phyloP scores from a whole-genome alignment of 768 basidiomycete genomes.

The Leccinum variicolor region DNA sequence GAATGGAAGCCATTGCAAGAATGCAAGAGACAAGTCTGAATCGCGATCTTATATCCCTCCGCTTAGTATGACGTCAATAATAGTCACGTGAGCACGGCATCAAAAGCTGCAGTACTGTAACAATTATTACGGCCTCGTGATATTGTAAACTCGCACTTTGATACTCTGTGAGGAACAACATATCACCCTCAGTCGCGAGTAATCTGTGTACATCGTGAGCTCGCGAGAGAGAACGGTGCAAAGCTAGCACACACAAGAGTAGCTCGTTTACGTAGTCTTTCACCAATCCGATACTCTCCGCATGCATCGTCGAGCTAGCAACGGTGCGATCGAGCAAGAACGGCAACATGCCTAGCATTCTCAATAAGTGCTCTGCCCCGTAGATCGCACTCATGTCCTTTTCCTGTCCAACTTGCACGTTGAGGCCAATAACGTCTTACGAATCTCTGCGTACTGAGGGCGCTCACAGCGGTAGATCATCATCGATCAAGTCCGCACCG shows the following conservation, averaged over 20 bases:
- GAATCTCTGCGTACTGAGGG: conserved; percentile 82
- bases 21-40: no score
- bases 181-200: conserved; percentile 71
- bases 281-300: conserved; percentile 80
- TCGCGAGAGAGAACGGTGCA: neutral
- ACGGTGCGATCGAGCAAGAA: conserved; percentile 29
- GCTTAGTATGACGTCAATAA: no score
- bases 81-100: no score
- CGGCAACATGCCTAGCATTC: conserved; percentile 76
- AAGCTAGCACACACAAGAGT: conserved; percentile 52
- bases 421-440: conserved; percentile 69
- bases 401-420: conserved; percentile 64
- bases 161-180: conserved; percentile 77
- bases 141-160: conserved; percentile 73
- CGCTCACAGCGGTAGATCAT: conserved; percentile 97
- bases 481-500: conserved; percentile 82
- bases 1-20: conserved; percentile 43
- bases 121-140: conserved; percentile 33
- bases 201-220: conserved; percentile 47
- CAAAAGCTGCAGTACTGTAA: no score
- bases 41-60: no score
- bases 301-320: conserved; percentile 81
- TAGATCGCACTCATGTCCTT: conserved; percentile 89
- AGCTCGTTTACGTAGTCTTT: conserved; percentile 90
- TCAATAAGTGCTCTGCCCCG: conserved; percentile 89